These are phyloP conservation scores for Moesziomyces sp. DNA, from an alignment of 1,284 basidiomycete genomes.

Conservation along the genomic window DNA sequence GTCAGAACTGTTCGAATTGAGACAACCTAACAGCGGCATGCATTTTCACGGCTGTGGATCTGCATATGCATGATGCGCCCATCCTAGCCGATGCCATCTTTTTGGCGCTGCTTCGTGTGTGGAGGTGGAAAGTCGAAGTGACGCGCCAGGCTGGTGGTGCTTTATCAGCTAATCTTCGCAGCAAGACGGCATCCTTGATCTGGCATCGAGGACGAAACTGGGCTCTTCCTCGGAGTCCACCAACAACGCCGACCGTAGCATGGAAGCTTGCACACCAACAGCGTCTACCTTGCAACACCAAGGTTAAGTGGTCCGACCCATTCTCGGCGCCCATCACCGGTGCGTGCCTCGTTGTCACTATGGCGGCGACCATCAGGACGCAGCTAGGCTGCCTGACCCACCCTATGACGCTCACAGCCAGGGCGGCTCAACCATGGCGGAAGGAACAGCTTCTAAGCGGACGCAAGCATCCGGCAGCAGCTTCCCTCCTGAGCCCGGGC, in stretches of 20 bases:
- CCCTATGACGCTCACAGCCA: not conserved
- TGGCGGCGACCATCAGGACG: not conserved
- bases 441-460: not conserved
- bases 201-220: not conserved
- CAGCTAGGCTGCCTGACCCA: not conserved
- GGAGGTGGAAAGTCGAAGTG: not conserved
- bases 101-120: not conserved
- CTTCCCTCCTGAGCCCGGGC: not conserved
- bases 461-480: not conserved
- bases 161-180: not conserved
- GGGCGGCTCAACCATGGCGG: no score
- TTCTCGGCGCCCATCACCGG: not conserved
- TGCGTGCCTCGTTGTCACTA: not conserved
- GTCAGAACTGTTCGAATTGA: not conserved
- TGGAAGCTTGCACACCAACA: not conserved
- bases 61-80: conserved; percentile 1
- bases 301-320: not conserved
- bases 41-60: no score
- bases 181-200: not conserved
- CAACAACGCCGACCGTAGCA: not conserved
- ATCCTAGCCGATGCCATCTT: not conserved
- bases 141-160: no score
- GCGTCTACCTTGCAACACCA: not conserved
- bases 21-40: not conserved
- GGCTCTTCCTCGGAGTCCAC: not conserved